Base-by-base conservation (phyloP, 2,329 filamentous ascomycete genomes). In the Neopestalotiopsis sp. region DNA sequence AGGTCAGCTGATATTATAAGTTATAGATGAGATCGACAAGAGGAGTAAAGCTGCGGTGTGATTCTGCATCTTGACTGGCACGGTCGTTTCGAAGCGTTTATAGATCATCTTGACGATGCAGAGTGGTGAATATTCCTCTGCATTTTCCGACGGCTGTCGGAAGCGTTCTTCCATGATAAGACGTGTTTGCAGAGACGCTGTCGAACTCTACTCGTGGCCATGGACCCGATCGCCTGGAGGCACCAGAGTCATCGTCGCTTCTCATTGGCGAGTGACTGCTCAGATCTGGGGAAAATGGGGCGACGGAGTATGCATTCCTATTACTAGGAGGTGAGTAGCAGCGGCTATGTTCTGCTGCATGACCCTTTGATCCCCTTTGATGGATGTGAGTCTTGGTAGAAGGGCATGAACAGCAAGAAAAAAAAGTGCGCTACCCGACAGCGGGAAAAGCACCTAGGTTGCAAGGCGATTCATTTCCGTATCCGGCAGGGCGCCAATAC, bases 101-200 rank as follows among this genome's bases (percentile, higher is more conserved):
- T 62, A 62, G 59, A 40, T 34, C 59, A 62, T 34, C 13, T 30
- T 34, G 10, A 32, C 32, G 28, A 20, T 62, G 45, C 14, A 17
- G 30, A n/a, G 59, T 20, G 28, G 14, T 62, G 32, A 34, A 13
- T 62, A 62, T 38, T 62, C 59, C 30, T 34, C 34, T 62, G 4
- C 59, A 62, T 62, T 62, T 62, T 34, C 59, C 59, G 59, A 62
- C 59, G 28, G 59, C 32, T 62, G 59, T 62, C 59, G 59, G 59
- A 62, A 62, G 30, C 30, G 59, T 62, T 62, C 59, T 34, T 62
- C 14, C n/a, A 52, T 52, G 45, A 52, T 52, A 52, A 9, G 45
- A 52, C 20, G 45, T 7, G n/a, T 52, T 17, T 52, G 45, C n/a
- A 52, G 45, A 52, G 20, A 52, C 20, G 20, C 20, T 52, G 45